Conservation (phyloP, 495 filamentous ascomycete genomes). For the Podospora pseudocomata region DNA sequence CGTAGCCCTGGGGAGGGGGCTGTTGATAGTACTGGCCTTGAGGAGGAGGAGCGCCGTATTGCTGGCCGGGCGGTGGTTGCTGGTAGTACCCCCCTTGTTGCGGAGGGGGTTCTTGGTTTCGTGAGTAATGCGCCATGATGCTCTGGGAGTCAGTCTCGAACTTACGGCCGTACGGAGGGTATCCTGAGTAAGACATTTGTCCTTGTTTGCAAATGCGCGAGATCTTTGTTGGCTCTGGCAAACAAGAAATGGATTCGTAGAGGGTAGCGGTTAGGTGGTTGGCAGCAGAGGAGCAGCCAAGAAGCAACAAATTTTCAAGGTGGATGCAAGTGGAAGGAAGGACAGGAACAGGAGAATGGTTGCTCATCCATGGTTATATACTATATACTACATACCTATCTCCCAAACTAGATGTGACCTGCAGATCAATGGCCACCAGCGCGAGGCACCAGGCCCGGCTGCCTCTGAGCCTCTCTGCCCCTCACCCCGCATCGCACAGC, state of each 20-base stretch:
- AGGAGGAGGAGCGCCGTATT: constrained; percentile 18
- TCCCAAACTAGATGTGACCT: neutral
- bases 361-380: neutral
- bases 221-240: neutral
- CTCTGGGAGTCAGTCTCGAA: constrained; percentile 4
- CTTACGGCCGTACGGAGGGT: constrained; percentile 35
- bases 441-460: neutral
- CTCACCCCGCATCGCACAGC: constrained; percentile 1
- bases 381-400: neutral
- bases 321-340: neutral
- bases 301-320: no score
- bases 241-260: neutral
- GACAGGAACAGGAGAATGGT: neutral
- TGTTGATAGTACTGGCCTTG: constrained; percentile 23
- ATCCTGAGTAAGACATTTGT: constrained; percentile 33
- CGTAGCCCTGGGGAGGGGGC: constrained; percentile 14
- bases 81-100: constrained; percentile 31
- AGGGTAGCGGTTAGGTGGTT: neutral
- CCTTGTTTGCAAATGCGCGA: neutral
- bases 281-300: neutral
- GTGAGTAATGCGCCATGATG: constrained; percentile 8
- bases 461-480: neutral
- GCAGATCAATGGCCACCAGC: neutral
- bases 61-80: constrained; percentile 27
- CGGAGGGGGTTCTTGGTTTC: constrained; percentile 28